Evolutionary conservation across 1,139 yeast species (phyloP), one percentile per base, ranked within the genome.

Genomic region (Blastobotrys apis): DNA sequence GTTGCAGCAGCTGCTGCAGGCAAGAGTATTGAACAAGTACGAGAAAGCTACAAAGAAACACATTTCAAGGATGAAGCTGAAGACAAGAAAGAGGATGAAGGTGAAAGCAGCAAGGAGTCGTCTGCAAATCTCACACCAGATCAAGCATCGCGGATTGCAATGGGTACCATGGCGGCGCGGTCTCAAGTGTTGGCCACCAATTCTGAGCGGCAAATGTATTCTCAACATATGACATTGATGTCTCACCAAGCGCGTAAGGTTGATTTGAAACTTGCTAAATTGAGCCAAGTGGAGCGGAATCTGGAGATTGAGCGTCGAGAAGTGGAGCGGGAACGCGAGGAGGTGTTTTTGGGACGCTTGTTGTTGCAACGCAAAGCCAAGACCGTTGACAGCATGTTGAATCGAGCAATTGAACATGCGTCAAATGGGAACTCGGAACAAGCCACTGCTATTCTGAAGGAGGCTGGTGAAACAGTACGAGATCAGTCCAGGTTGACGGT

Each of bases 121-220:
- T 54, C 38, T 16, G 27, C 41, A 10, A 46, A 39, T 12, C n/a
- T 30, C 17, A 37, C 36, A 39, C 19, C 45, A 13, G 48, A 48
- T n/a, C 47, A 46, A 9, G 55, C 57, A 2, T 48, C 54, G 8
- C 43, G 45, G 21, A 39, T 51, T 10, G 55, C 69, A 2, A 50
- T 67, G 33, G 72, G 71, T 2, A 48, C 67, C 5, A 69, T 85
- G 25, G 96, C 95, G 4, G 84, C 92, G 1, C 77, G 95, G 52
- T 75, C 95, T 31, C 92, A 84, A 58, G 76, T 86, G 30, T 82
- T 90, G 66, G 87, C 94, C 12, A 77, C 81, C 15, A 80, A 78
- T 59, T 94, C 88, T 60, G 97, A 88, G 59, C 71, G 92, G 45
- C 87, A 84, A 59, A 63, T 69, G 62, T 59, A 65, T 43, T 56